Evolutionary conservation across 2,329 filamentous ascomycete species (phyloP).

Genomic region (Colletotrichum melonis): DNA sequence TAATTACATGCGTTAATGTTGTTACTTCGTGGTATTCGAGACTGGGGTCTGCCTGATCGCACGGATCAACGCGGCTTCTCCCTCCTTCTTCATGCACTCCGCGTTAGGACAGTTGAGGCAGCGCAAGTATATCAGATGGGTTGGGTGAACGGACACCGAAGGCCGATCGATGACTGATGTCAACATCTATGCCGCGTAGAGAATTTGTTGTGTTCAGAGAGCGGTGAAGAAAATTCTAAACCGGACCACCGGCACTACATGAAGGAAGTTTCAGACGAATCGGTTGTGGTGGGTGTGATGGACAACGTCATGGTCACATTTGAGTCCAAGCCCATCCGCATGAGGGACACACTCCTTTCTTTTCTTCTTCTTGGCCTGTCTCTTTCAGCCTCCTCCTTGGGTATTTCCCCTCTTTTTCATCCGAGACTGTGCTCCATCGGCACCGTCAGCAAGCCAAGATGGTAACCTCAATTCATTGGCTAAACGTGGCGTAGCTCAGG

Average conservation of each 20-base stretch:
- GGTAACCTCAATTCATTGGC: neutral
- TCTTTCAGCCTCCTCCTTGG: neutral
- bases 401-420: conserved; percentile 20
- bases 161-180: neutral
- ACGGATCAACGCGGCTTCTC: neutral
- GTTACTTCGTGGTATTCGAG: neutral
- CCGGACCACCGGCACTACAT: neutral
- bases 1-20: too few relatives aligned
- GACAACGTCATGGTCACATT: neutral
- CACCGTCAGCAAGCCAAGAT: neutral
- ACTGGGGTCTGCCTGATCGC: neutral
- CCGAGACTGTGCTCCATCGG: neutral
- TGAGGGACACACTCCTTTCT: neutral
- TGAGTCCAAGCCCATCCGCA: neutral
- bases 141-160: neutral
- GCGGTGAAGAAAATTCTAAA: neutral
- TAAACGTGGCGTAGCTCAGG: neutral
- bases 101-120: neutral
- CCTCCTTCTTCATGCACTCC: neutral
- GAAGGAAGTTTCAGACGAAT: neutral
- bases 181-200: neutral
- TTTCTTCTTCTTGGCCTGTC: neutral
- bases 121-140: neutral
- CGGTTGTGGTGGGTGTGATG: neutral
- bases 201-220: neutral